These are phyloP conservation scores for Ophioceras dolichostomum DNA, from an alignment of 2,329 filamentous ascomycete species.

Conservation along the genomic window DNA sequence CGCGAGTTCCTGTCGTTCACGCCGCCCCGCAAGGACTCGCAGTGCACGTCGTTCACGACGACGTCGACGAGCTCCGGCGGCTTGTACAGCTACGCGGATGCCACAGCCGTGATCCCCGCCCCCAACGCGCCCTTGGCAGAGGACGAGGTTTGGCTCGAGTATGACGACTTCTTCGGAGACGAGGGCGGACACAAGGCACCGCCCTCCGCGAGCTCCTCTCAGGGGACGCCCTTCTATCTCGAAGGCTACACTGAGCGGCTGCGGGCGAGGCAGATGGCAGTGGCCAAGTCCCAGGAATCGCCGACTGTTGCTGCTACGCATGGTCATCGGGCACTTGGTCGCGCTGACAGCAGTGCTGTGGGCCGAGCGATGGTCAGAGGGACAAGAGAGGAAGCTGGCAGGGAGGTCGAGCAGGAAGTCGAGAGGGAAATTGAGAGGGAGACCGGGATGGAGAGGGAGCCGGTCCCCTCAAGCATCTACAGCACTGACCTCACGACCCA, in stretches of 20 bases:
- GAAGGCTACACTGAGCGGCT: constrained; percentile 28
- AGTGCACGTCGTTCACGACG: constrained; percentile 39
- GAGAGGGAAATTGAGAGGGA: constrained; percentile 4
- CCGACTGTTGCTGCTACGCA: constrained; percentile 27
- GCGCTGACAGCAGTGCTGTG: no score
- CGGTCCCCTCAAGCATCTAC: constrained; percentile 35
- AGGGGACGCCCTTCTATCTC: constrained; percentile 42
- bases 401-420: constrained; percentile 9
- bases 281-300: constrained; percentile 29
- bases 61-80: constrained; percentile 58
- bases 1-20: constrained; percentile 66
- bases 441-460: constrained; percentile 10
- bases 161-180: constrained; percentile 75
- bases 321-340: constrained; percentile 12
- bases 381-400: constrained; percentile 10
- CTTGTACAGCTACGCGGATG: constrained; percentile 43
- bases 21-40: constrained; percentile 54
- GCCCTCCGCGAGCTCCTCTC: constrained; percentile 42
- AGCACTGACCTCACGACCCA: constrained; percentile 42
- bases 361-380: no score
- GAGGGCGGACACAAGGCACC: constrained; percentile 28
- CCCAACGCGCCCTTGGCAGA: constrained; percentile 53
- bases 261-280: constrained; percentile 21
- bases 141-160: constrained; percentile 91
- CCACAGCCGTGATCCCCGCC: constrained; percentile 54